A percentile compares a stretch with the other conserved stretches of the same genome.
These are phyloP conservation scores for Nitzschia sp. DNA, from an alignment of 108 stramenopile genomes.

Conservation along the genomic window DNA sequence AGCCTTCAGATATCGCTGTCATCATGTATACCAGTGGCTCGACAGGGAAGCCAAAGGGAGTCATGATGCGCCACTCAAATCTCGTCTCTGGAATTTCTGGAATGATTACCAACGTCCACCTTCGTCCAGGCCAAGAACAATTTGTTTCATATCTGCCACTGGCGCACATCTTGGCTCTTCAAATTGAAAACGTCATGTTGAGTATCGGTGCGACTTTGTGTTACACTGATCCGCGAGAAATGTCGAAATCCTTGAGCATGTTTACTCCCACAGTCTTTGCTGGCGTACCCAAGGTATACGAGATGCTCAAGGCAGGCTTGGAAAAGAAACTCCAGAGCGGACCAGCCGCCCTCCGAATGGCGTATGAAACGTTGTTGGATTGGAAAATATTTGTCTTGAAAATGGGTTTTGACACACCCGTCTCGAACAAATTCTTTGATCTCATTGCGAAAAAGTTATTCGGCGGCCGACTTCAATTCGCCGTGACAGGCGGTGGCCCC, in stretches of 20 bases:
- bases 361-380: conserved; percentile 6
- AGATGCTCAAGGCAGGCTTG: conserved; percentile 21
- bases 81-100: conserved; percentile 61
- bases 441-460: conserved; percentile 14
- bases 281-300: conserved; percentile 37
- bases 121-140: conserved; percentile 8
- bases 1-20: conserved; percentile 20
- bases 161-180: conserved; percentile 31
- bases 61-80: conserved; percentile 87
- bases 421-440: conserved; percentile 23
- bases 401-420: conserved; percentile 22
- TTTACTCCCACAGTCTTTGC: conserved; percentile 22
- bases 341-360: neutral
- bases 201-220: conserved; percentile 9
- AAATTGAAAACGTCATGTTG: conserved; percentile 12
- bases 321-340: conserved; percentile 15
- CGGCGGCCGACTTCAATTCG: conserved; percentile 18
- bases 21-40: conserved; percentile 49
- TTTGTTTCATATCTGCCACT: conserved; percentile 27
- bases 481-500: conserved; percentile 36
- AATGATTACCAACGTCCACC: neutral
- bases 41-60: conserved; percentile 94
- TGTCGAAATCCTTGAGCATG: conserved; percentile 5
- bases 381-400: conserved; percentile 18
- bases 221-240: conserved; percentile 16